Conservation (phyloP, 176 grass and related monocot species). For the Aegilops speltoides region DNA sequence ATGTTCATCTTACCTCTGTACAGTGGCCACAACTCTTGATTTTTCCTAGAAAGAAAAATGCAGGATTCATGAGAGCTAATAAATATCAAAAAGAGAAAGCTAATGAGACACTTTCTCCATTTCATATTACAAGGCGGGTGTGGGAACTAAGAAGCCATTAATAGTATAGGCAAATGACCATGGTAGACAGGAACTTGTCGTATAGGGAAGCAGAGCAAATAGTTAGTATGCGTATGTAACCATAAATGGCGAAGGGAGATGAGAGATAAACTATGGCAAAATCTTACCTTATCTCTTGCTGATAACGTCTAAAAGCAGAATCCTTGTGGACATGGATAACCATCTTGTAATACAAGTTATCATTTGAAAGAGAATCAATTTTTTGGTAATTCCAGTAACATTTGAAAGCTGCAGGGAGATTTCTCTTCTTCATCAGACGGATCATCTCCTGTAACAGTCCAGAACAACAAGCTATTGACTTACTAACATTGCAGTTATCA, state of each 20-base stretch:
- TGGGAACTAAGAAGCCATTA: neutral
- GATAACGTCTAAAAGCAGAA: constrained; percentile 86
- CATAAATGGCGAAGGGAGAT: neutral
- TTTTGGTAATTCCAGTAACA: constrained; percentile 59
- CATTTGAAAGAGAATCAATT: constrained; percentile 60
- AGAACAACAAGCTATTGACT: constrained; percentile 4
- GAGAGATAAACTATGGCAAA: neutral
- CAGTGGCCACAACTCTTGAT: constrained; percentile 89
- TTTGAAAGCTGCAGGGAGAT: constrained; percentile 79
- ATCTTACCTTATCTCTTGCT: constrained; percentile 90
- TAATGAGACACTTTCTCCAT: neutral
- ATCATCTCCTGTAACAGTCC: constrained; percentile 78
- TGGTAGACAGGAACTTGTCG: neutral
- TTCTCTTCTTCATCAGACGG: constrained; percentile 74
- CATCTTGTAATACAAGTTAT: constrained; percentile 85
- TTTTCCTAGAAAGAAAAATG: constrained; percentile 53
- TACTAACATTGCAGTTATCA: neutral
- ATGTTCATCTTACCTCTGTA: constrained; percentile 73
- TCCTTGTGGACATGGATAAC: constrained; percentile 89
- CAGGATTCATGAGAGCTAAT: constrained; percentile 14
- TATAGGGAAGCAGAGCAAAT: neutral
- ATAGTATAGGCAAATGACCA: constrained; percentile 1
- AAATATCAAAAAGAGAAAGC: constrained; percentile 11
- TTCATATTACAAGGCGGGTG: neutral
- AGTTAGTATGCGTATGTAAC: neutral